phyloP scores from a whole-genome alignment of 1,139 yeast genomes.

The Wickerhamomyces sp. region DNA sequence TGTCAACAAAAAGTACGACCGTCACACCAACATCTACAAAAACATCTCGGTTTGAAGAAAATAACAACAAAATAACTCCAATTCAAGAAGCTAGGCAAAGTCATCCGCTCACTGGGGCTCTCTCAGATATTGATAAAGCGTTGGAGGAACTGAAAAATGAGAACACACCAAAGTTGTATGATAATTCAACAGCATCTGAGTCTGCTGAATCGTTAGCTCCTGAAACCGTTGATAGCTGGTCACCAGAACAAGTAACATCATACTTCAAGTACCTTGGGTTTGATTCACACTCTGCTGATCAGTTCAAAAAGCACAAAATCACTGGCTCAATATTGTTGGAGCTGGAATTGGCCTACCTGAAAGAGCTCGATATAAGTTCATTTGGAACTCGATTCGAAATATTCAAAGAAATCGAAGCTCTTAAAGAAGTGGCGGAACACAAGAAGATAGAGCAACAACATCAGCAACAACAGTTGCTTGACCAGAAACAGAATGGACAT shows the following conservation, averaged over 20 bases:
- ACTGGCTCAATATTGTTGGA: constrained; percentile 83
- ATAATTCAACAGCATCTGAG: constrained; percentile 9
- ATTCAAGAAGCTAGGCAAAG: constrained; percentile 2
- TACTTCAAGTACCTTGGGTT: constrained; percentile 74
- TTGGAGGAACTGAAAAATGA: constrained; percentile 59
- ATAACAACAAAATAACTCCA: constrained; percentile 2
- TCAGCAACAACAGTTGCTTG: not conserved
- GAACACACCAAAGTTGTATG: constrained; percentile 7
- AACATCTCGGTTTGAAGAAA: constrained; percentile 10
- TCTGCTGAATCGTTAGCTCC: constrained; percentile 36
- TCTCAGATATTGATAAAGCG: constrained; percentile 83
- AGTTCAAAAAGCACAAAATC: constrained; percentile 82
- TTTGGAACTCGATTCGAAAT: constrained; percentile 95
- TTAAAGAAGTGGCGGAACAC: constrained; percentile 30
- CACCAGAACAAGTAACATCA: constrained; percentile 77
- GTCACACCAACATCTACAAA: constrained; percentile 15
- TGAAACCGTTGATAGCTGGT: constrained; percentile 59
- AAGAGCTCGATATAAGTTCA: constrained; percentile 85
- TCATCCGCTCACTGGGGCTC: constrained; percentile 47
- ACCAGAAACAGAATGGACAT: no score
- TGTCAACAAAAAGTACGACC: constrained; percentile 5
- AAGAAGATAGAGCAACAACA: not conserved
- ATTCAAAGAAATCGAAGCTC: constrained; percentile 78
- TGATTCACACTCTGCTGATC: constrained; percentile 65
- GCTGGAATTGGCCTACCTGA: constrained; percentile 77